Conservation (phyloP, 2,329 filamentous ascomycete species). For the Trichoderma sp. region DNA sequence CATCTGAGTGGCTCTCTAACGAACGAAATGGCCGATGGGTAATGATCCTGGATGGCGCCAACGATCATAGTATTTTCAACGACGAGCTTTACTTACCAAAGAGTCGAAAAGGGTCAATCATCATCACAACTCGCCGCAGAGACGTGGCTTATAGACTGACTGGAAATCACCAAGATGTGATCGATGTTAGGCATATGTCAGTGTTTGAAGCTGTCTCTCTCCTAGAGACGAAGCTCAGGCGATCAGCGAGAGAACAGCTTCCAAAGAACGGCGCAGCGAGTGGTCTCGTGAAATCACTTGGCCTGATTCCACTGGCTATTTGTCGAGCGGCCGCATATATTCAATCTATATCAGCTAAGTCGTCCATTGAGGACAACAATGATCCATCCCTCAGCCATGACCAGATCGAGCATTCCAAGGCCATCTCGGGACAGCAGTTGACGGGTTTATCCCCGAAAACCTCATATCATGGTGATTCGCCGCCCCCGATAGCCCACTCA, state of each 20-base stretch:
- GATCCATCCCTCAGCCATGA: not conserved
- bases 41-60: constrained; percentile 38
- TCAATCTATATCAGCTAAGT: not conserved
- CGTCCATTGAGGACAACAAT: no score
- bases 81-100: no score
- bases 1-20: constrained; percentile 30
- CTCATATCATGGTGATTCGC: not conserved
- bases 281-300: not conserved
- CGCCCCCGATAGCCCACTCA: not conserved
- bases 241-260: not conserved
- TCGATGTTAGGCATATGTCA: not conserved
- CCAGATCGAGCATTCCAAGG: not conserved
- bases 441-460: not conserved
- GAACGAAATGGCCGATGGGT: constrained; percentile 32
- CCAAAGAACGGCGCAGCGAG: not conserved
- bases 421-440: not conserved
- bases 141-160: not conserved
- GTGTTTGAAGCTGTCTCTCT: not conserved
- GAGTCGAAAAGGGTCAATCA: not conserved
- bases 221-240: not conserved
- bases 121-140: not conserved
- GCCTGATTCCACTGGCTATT: not conserved
- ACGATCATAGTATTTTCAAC: constrained; percentile 27
- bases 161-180: not conserved
- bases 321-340: not conserved